Percentiles rank a stretch among this genome's conserved stretches.
These are phyloP conservation scores for Xylariales sp. DNA, from an alignment of 2,329 filamentous ascomycete genomes.

Conservation along the genomic window DNA sequence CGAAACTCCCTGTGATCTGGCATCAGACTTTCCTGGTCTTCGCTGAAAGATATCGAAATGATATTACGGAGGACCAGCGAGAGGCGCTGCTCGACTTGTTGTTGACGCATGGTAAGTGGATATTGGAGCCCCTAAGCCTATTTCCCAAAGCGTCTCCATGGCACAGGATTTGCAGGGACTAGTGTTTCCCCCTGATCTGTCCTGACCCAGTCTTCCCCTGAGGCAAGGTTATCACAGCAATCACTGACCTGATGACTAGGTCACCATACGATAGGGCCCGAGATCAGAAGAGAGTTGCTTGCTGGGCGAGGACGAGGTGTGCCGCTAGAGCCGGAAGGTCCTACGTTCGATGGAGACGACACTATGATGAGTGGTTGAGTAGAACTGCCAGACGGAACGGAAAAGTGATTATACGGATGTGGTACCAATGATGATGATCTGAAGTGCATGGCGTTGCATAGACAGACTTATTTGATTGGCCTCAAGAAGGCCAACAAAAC, in stretches of 20 bases:
- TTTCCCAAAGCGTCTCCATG: too few species aligned
- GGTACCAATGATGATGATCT: slow-evolving; percentile 8
- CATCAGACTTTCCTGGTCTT: slow-evolving; percentile 91
- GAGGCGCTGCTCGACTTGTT: slow-evolving; percentile 87
- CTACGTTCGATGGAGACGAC: slow-evolving; percentile 71
- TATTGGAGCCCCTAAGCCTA: too few species aligned
- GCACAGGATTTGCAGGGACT: too few species aligned
- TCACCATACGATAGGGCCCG: slow-evolving; percentile 83
- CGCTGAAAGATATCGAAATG: slow-evolving; percentile 89
- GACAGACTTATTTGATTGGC: too few species aligned
- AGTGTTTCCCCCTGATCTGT: too few species aligned
- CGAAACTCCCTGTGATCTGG: slow-evolving; percentile 86
- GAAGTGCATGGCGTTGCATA: slow-evolving; percentile 7
- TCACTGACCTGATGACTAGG: too few species aligned
- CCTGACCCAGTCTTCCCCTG: too few species aligned
- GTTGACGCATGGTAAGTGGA: slow-evolving; percentile 52
- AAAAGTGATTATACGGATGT: background rate
- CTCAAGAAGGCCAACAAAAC: too few species aligned
- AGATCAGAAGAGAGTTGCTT: slow-evolving; percentile 82
- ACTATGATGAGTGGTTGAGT: slow-evolving; percentile 65
- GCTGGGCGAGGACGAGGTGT: slow-evolving; percentile 84
- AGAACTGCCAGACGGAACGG: too few species aligned
- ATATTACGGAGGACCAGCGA: slow-evolving; percentile 91
- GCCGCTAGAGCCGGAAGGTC: slow-evolving; percentile 53
- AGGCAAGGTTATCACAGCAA: too few species aligned